Base-by-base conservation (phyloP, 805 yeast genomes). In the Saturnispora saitoi region DNA sequence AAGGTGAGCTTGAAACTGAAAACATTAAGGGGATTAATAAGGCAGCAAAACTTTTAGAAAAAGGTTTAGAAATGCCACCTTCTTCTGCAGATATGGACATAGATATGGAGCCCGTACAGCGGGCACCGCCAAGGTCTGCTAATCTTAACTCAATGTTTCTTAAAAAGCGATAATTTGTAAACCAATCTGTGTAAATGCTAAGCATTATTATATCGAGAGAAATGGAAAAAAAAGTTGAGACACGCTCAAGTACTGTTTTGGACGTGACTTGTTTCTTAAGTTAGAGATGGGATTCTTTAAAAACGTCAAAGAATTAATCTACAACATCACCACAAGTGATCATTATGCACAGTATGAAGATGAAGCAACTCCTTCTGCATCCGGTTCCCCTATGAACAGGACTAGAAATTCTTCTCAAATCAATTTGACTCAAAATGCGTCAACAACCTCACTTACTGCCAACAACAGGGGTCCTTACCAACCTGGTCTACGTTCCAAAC, bases 291-390 rank as follows among this genome's bases (percentile, higher is more conserved):
- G 66, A 12, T 51, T 65, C 26, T 49, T 64, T 19, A 62, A 58
- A 19, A 57, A 57, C 41, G 51, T 66, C 54, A 60, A 70, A 59
- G 66, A 69, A 58, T 65, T 66, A 47, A 53, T 67, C 49, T 64
- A 77, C 56, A 74, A 79, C 26, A 70, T 77, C 37, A 77, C 81
- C 7, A 77, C 83, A 3, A 74, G 72, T 7, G 83, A 77, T 54
- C 82, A 77, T 57, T 77, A 77, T 58, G 83, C 83, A 20, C 71
- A 76, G 37, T 77, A 73, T 51, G 78, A 71, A 11, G 67, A 68
- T 15, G 42, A 62, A 47, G 60, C 56, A 57, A 17, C 56, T 52
- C 39, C 58, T 58, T 48, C 63, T 54, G 58, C 61, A 29, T 57
- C 63, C 10, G 57, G 61, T 29, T 58, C 63, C 14, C 68, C 67